Evolutionary conservation across 441 rosid species (phyloP).

Genomic region (Flueggea neowawraea): DNA sequence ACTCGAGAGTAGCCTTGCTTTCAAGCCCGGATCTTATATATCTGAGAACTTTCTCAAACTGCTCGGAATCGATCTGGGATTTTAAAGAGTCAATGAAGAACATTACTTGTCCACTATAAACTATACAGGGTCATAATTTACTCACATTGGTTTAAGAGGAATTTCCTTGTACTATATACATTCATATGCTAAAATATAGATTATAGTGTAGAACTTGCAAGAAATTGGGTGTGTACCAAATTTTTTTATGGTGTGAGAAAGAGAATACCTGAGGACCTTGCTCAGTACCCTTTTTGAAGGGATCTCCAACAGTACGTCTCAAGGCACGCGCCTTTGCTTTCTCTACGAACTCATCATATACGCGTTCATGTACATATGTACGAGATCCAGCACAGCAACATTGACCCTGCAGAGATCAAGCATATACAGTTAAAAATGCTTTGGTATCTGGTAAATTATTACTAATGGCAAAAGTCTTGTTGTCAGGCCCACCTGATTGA

Average conservation of each 20-base stretch:
- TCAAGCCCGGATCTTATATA: slow-evolving; percentile 72
- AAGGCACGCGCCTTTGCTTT: slow-evolving; percentile 75
- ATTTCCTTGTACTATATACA: no score
- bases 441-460: background rate
- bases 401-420: slow-evolving; percentile 56
- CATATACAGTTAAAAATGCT: background rate
- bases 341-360: slow-evolving; percentile 79
- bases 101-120: slow-evolving; percentile 4
- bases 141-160: no score
- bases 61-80: slow-evolving; percentile 63
- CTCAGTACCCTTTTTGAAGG: slow-evolving; percentile 73
- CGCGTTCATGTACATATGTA: slow-evolving; percentile 72
- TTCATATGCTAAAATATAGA: no score
- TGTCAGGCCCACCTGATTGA: slow-evolving; percentile 55
- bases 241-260: no score
- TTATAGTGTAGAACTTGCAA: no score
- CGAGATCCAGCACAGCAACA: slow-evolving; percentile 94
- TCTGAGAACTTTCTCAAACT: slow-evolving; percentile 67
- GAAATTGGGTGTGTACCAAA: no score
- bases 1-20: slow-evolving; percentile 76
- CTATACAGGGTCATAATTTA: no score
- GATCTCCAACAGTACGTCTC: slow-evolving; percentile 79
- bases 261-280: slow-evolving; percentile 86
- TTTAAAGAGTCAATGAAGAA: background rate
- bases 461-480: background rate